phyloP scores from a whole-genome alignment of 148 eudicot genomes.

The Spergularia marina region DNA sequence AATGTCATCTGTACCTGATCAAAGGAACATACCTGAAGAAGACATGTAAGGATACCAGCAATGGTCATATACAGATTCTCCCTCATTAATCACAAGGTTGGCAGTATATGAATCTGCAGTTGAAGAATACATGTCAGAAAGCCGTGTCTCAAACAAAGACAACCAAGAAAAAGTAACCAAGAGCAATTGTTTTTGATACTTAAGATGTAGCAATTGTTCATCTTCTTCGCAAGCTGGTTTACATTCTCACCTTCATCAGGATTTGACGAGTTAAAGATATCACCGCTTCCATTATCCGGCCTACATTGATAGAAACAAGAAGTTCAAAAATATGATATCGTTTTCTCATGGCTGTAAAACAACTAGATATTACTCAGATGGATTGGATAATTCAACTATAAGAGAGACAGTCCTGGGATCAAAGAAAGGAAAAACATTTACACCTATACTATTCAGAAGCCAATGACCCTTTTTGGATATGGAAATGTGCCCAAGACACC shows the following conservation, averaged over 20 bases:
- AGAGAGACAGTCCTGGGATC: background rate
- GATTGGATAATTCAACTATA: background rate
- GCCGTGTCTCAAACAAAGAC: background rate
- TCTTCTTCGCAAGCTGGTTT: background rate
- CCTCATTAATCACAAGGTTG: slow-evolving; percentile 61
- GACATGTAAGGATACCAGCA: slow-evolving; percentile 99
- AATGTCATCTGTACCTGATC: background rate
- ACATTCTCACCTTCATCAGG: slow-evolving; percentile 50
- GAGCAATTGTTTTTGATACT: background rate
- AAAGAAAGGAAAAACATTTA: background rate
- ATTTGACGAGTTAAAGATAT: slow-evolving; percentile 27
- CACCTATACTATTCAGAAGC: no score
- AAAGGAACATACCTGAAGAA: slow-evolving; percentile 61
- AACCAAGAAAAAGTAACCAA: background rate
- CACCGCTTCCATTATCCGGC: slow-evolving; percentile 48
- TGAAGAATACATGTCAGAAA: slow-evolving; percentile 12
- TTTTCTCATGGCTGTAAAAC: background rate
- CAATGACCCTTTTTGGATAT: no score
- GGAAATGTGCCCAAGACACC: no score
- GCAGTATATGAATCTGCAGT: slow-evolving; percentile 77
- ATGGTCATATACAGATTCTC: slow-evolving; percentile 92
- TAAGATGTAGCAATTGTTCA: background rate
- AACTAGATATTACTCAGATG: slow-evolving; percentile 3
- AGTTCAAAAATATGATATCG: background rate
- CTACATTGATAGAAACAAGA: slow-evolving; percentile 31